Percentiles rank a stretch among this genome's conserved stretches.
phyloP scores from a whole-genome alignment of 768 basidiomycete species.

The Kwoniella pini region DNA sequence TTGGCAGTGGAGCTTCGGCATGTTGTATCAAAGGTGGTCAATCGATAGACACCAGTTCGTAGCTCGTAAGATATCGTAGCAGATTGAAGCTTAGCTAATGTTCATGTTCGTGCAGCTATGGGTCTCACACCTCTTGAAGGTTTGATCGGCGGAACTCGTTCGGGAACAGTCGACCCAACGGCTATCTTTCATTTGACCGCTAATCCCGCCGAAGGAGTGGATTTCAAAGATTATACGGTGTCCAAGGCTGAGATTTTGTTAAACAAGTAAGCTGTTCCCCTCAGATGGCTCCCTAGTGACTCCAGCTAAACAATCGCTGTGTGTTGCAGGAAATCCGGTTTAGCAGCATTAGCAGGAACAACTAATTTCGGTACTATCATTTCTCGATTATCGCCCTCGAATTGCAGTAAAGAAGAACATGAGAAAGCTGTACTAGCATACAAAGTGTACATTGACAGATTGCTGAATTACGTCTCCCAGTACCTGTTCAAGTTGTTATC shows the following conservation, averaged over 20 bases:
- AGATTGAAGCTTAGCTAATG: background rate
- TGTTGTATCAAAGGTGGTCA: slow-evolving; percentile 73
- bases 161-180: slow-evolving; percentile 78
- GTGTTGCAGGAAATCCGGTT: slow-evolving; percentile 64
- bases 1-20: slow-evolving; percentile 85
- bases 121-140: slow-evolving; percentile 87
- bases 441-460: slow-evolving; percentile 73
- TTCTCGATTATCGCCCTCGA: slow-evolving; percentile 57
- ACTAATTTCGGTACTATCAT: slow-evolving; percentile 75
- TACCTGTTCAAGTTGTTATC: slow-evolving; percentile 69
- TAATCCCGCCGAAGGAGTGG: slow-evolving; percentile 62
- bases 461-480: slow-evolving; percentile 69
- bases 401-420: slow-evolving; percentile 46
- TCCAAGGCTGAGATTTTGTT: slow-evolving; percentile 57
- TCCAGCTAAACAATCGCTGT: slow-evolving; percentile 1
- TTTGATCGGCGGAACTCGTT: slow-evolving; percentile 82
- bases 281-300: background rate
- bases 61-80: slow-evolving; percentile 47
- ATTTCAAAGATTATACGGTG: slow-evolving; percentile 49
- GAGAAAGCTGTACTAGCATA: slow-evolving; percentile 64
- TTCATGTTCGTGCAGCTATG: slow-evolving; percentile 60
- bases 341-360: slow-evolving; percentile 76
- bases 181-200: slow-evolving; percentile 81
- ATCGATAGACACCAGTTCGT: slow-evolving; percentile 78
- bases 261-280: slow-evolving; percentile 54